phyloP scores from a whole-genome alignment of 306 rosid species.

The Citrullus mucosospermus region DNA sequence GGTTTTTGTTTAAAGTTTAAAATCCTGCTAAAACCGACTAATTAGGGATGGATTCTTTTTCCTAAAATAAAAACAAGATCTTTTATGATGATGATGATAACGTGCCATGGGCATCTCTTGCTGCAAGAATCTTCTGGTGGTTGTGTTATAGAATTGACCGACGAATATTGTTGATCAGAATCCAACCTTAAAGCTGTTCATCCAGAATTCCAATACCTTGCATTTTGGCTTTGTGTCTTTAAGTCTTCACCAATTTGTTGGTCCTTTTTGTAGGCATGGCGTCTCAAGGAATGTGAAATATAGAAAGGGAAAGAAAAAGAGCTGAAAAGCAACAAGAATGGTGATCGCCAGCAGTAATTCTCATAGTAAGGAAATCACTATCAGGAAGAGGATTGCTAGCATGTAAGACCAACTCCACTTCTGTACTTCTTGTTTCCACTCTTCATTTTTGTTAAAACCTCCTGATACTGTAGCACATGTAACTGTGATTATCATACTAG shows the following conservation, averaged over 20 bases:
- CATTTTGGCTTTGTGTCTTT: not conserved
- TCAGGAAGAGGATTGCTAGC: conserved; percentile 78
- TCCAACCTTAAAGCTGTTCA: not conserved
- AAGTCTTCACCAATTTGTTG: not conserved
- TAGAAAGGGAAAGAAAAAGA: not conserved
- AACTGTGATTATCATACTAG: not conserved
- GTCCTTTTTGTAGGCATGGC: not conserved
- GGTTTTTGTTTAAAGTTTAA: too few species aligned
- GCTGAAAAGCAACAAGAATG: conserved; percentile 23
- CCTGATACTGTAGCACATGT: not conserved
- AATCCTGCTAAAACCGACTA: too few species aligned
- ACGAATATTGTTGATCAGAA: not conserved
- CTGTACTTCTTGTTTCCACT: not conserved
- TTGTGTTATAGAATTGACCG: not conserved
- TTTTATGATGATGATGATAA: not conserved
- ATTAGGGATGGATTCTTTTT: too few species aligned
- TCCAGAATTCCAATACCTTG: not conserved
- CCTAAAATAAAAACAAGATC: too few species aligned
- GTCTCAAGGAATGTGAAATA: not conserved
- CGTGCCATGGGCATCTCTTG: not conserved
- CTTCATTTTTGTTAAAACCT: not conserved
- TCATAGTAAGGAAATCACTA: conserved; percentile 46
- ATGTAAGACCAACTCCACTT: conserved; percentile 31
- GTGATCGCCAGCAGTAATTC: conserved; percentile 49
- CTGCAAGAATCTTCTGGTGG: not conserved